These are phyloP conservation scores for Nemania sp. DNA, from an alignment of 2,329 filamentous ascomycete species.

Conservation along the genomic window DNA sequence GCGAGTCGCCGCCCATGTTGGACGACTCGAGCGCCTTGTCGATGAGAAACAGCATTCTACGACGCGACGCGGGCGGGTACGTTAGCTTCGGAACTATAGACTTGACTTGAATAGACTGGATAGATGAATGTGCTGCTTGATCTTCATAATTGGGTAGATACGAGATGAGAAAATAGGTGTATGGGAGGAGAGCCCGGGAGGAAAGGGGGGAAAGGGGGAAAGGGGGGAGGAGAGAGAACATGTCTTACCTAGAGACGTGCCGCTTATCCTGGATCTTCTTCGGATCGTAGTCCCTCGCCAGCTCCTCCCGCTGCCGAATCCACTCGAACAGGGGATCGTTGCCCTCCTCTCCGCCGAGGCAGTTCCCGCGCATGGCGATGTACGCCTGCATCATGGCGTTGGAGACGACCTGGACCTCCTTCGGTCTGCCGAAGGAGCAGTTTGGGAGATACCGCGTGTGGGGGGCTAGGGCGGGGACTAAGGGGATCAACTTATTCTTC, in stretches of 20 bases:
- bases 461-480: not conserved
- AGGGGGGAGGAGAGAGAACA: not conserved
- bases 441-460: constrained; percentile 29
- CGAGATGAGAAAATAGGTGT: no score
- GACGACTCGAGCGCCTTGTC: constrained; percentile 27
- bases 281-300: constrained; percentile 6
- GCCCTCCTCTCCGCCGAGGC: constrained; percentile 9
- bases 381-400: constrained; percentile 38
- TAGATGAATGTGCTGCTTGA: not conserved
- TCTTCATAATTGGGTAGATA: no score
- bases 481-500: not conserved
- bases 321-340: constrained; percentile 35
- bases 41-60: constrained; percentile 33
- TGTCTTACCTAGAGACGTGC: constrained; percentile 29
- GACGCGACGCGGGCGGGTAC: not conserved
- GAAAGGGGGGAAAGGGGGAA: no score
- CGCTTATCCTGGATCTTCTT: constrained; percentile 12
- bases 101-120: not conserved
- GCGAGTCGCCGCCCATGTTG: constrained; percentile 28
- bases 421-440: constrained; percentile 26
- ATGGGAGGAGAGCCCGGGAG: no score
- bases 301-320: constrained; percentile 28
- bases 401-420: constrained; percentile 29
- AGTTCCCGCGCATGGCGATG: constrained; percentile 36
- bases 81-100: not conserved